phyloP scores from a whole-genome alignment of 495 filamentous ascomycete species.

The Pseudoneurospora amorphoporcata region DNA sequence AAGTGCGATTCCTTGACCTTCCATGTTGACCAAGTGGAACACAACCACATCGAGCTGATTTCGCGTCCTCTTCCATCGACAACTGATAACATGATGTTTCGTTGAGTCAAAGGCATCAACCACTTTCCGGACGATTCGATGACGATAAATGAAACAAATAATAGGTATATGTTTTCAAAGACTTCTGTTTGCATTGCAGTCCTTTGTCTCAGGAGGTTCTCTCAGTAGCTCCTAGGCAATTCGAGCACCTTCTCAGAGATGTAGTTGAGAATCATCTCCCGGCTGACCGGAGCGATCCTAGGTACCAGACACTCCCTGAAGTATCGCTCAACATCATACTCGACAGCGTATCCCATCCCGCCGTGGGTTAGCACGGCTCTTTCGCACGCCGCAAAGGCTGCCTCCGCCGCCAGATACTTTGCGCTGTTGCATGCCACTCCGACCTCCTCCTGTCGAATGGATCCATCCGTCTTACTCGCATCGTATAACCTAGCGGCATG shows the following conservation, averaged over 20 bases:
- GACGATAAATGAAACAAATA: neutral
- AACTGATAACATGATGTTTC: neutral
- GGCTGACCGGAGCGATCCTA: conserved; percentile 62
- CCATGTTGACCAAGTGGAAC: neutral
- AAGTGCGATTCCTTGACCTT: neutral
- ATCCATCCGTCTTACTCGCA: conserved; percentile 38
- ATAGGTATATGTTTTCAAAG: neutral
- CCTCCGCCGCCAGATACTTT: conserved; percentile 73
- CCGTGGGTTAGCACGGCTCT: conserved; percentile 56
- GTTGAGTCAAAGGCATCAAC: neutral
- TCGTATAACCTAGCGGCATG: conserved; percentile 69
- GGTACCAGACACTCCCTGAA: conserved; percentile 66
- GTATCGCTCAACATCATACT: conserved; percentile 73
- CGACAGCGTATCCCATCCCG: conserved; percentile 69
- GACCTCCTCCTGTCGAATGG: conserved; percentile 49
- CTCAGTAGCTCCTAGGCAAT: conserved; percentile 42
- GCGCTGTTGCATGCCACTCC: conserved; percentile 67
- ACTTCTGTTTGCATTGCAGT: neutral
- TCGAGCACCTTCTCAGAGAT: conserved; percentile 62
- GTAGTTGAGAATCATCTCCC: conserved; percentile 75
- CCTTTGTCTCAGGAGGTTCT: neutral
- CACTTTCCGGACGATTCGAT: neutral
- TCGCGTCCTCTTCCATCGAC: neutral
- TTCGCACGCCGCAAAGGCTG: conserved; percentile 66
- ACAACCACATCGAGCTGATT: neutral